Percentiles rank a stretch among this genome's conserved stretches.
Conservation (phyloP, 352 stramenopile species). For the Phytophthora pistaciae region DNA sequence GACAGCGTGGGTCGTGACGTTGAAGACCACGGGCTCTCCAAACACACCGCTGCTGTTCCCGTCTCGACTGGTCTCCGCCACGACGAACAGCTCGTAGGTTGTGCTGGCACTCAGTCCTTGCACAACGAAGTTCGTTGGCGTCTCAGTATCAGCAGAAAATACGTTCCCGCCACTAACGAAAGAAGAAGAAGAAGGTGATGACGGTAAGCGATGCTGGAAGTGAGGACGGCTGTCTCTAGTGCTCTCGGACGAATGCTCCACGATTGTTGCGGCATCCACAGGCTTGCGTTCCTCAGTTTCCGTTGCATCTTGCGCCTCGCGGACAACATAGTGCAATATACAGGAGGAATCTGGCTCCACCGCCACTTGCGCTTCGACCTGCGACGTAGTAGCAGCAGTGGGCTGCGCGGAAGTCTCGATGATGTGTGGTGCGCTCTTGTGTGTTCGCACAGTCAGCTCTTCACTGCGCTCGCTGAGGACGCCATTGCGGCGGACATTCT, state of each 20-base stretch:
- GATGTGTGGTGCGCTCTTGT: constrained; percentile 52
- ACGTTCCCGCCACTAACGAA: constrained; percentile 24
- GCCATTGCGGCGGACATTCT: constrained; percentile 61
- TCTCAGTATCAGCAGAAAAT: constrained; percentile 11
- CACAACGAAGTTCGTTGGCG: constrained; percentile 28
- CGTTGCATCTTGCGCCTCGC: constrained; percentile 5
- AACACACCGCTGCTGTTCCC: constrained; percentile 61
- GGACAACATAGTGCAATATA: constrained; percentile 61
- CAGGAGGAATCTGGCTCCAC: constrained; percentile 37
- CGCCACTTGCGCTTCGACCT: constrained; percentile 29
- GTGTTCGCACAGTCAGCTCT: constrained; percentile 41
- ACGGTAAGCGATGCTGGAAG: constrained; percentile 32
- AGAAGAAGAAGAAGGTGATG: constrained; percentile 13
- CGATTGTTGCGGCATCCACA: constrained; percentile 23
- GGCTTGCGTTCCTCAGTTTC: constrained; percentile 13
- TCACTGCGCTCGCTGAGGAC: constrained; percentile 53
- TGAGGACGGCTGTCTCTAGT: constrained; percentile 9
- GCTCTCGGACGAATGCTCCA: constrained; percentile 23
- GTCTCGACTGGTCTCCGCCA: constrained; percentile 52
- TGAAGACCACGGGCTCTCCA: constrained; percentile 34
- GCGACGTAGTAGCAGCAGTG: constrained; percentile 45
- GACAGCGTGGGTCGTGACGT: constrained; percentile 59
- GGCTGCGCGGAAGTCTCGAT: constrained; percentile 24
- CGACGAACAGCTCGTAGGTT: constrained; percentile 61
- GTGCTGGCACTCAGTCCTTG: constrained; percentile 54